Evolutionary conservation across 257 asterid genomes (phyloP), one percentile per base, ranked within the genome.

Genomic region (Salvia splendens): DNA sequence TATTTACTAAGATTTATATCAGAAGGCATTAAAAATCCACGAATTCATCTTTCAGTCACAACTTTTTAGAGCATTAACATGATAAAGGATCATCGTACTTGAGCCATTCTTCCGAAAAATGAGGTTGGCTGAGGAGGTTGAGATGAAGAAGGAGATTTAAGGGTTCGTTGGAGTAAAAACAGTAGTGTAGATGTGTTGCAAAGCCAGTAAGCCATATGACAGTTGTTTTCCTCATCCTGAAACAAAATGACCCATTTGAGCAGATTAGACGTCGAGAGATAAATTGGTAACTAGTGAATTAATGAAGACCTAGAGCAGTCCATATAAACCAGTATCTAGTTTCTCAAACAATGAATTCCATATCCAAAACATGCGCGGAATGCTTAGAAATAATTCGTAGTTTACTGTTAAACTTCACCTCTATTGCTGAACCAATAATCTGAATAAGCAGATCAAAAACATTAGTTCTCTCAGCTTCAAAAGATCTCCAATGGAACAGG

Each of bases 371-470:
- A 30, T 10, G 35, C 42, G 40, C 28, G 67, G 64, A 64, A 63
- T 64, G 66, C 42, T 30, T 53, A 8, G 33, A 24, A 24, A 24
- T 24, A 24, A 24, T 24, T 24, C 30, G 2, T 24, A 32, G 12
- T 24, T 24, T 59, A 10, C 47, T 12, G 38, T 35, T 54, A 46
- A 47, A 8, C 46, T 48, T 45, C 73, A 91, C 98, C 98, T 91
- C 96, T 60, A 89, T 84, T 58, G 87, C 86, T 55, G 92, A 89
- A 78, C 98, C 98, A 52, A 91, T 81, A 54, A 81, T 68, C 74
- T 83, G 87, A 81, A 91, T 87, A 70, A 91, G 89, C 50, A 89
- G 91, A 81, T 91, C 98, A 68, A 86, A 91, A 56, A 91, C 91
- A 42, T 63, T 87, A 45, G 98, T 91, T 79, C 66, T 84, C 72